Evolutionary conservation across 805 yeast species (phyloP), one percentile per base, ranked within the genome.

Genomic region (Monosporozyma servazzii): DNA sequence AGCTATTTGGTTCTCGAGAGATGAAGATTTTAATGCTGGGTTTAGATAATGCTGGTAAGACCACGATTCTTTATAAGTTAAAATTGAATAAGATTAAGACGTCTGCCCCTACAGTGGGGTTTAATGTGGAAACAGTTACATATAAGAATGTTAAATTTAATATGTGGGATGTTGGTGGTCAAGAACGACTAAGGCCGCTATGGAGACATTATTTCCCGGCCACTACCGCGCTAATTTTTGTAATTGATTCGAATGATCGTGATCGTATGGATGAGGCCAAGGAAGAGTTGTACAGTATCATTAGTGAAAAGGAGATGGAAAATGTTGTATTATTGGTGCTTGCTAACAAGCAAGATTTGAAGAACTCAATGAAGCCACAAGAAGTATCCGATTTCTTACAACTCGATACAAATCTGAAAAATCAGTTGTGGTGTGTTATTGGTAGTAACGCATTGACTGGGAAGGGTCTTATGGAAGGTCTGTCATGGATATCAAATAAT

Each of bases 151-250:
- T 86, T 53, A 82, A 86, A 51, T 86, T 87, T 72, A 88, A 88
- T 54, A 89, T 87, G 65, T 87, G 95, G 95, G 95, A 87, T 69
- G 93, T 93, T 54, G 97, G 97, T 71, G 97, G 96, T 66, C 97
- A 88, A 73, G 95, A 86, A 62, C 76, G 95, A 68, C 79, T 89
- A 59, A 80, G 96, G 64, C 95, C 95, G 0, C 75, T 90, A 53
- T 90, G 98, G 97, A 81, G 96, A 69, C 96, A 90, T 66, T 90
- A 90, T 71, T 88, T 86, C 70, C 86, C 95, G 11, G 96, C 96
- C 39, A 88, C 96, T 4, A 86, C 88, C 64, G 96, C 96, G 9
- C 76, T 90, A 53, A 88, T 90, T 51, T 90, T 87, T 67, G 97
- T 90, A 51, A 84, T 90, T 54, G 98, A 90, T 69, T 78, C 88